These are phyloP conservation scores for Scedosporium aurantiacum DNA, from an alignment of 2,329 filamentous ascomycete genomes.

Conservation along the genomic window DNA sequence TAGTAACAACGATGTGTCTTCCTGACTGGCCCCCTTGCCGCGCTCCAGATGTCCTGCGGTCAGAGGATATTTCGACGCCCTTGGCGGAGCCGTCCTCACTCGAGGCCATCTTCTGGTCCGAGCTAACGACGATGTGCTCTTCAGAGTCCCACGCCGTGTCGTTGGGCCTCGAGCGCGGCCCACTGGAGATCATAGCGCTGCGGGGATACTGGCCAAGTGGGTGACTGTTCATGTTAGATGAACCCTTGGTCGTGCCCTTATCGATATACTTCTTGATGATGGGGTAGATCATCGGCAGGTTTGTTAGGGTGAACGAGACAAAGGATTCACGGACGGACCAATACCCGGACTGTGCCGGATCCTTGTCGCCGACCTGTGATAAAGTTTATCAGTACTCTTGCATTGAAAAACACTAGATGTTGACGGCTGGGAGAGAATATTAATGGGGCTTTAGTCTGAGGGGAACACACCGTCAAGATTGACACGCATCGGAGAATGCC, in stretches of 20 bases:
- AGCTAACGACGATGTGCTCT: too few species aligned
- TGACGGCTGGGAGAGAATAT: neutral
- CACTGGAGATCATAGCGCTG: too few species aligned
- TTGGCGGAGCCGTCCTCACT: too few species aligned
- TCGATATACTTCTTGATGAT: constrained; percentile 16
- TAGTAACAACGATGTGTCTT: too few species aligned
- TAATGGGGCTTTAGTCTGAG: neutral
- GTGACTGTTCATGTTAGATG: too few species aligned
- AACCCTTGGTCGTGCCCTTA: constrained; percentile 7
- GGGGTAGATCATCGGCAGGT: constrained; percentile 28
- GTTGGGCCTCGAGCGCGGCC: too few species aligned
- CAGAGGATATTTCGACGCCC: too few species aligned
- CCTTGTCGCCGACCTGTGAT: constrained; percentile 14
- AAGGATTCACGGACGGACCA: constrained; percentile 30
- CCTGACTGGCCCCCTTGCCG: too few species aligned
- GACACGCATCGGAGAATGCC: constrained; percentile 42
- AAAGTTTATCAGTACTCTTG: constrained; percentile 1
- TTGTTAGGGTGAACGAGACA: constrained; percentile 26
- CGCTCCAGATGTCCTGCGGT: too few species aligned
- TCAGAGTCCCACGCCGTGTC: too few species aligned
- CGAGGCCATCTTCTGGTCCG: too few species aligned
- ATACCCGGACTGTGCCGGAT: constrained; percentile 21
- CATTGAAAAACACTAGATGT: neutral
- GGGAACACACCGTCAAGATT: constrained; percentile 22
- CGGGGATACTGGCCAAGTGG: too few species aligned